Percentiles rank a stretch among this genome's conserved stretches.
Conservation (phyloP, 192 early-diverging fungal genomes). For the Physocladia obscura region DNA sequence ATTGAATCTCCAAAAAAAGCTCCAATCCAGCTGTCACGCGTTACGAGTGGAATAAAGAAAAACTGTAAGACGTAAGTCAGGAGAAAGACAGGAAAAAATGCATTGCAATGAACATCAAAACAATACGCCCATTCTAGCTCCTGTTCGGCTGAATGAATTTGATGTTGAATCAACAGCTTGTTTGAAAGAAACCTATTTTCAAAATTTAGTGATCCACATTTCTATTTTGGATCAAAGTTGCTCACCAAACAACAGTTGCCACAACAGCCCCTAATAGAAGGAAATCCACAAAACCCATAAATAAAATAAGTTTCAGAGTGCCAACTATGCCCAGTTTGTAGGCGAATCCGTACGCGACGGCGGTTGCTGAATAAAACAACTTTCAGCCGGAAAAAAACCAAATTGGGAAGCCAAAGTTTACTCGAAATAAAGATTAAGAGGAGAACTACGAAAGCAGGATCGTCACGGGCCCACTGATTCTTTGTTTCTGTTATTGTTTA, state of each 20-base stretch:
- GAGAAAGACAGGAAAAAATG: constrained; percentile 87
- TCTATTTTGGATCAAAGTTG: not conserved
- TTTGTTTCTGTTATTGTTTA: constrained; percentile 87
- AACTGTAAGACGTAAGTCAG: constrained; percentile 90
- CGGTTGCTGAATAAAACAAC: constrained; percentile 59
- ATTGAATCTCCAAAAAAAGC: constrained; percentile 84
- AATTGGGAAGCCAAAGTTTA: constrained; percentile 38
- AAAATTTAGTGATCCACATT: not conserved
- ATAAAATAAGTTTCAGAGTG: constrained; percentile 71
- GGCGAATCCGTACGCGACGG: constrained; percentile 78
- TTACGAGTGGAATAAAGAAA: constrained; percentile 83
- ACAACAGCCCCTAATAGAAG: constrained; percentile 69
- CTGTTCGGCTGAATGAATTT: constrained; percentile 78
- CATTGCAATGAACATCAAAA: constrained; percentile 96
- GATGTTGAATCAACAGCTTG: constrained; percentile 74
- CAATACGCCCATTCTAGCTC: constrained; percentile 94
- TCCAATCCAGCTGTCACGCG: constrained; percentile 75
- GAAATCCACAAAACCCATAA: constrained; percentile 83
- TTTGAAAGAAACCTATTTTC: constrained; percentile 71
- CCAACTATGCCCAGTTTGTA: constrained; percentile 69
- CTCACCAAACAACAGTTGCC: constrained; percentile 74
- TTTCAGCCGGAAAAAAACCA: not conserved
- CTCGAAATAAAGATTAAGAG: constrained; percentile 63
- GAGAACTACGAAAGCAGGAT: constrained; percentile 90
- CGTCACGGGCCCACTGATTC: constrained; percentile 97